phyloP scores from a whole-genome alignment of 202 grass and related monocot species.

The Saccharum hybrid region DNA sequence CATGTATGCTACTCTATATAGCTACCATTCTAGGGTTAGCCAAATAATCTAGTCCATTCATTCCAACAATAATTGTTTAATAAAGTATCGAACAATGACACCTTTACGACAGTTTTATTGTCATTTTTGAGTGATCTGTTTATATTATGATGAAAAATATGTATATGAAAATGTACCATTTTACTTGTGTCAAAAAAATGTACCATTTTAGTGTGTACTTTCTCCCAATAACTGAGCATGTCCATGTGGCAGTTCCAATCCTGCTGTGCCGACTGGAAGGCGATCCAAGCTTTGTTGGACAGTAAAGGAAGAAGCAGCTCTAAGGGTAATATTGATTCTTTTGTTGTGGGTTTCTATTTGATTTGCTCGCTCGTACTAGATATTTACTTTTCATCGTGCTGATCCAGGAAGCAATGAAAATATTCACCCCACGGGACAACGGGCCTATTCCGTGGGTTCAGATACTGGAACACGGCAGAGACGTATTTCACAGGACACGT shows the following conservation, averaged over 20 bases:
- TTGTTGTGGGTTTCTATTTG: background rate
- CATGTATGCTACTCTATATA: no score
- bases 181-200: background rate
- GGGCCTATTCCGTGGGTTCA: constrained; percentile 45
- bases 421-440: constrained; percentile 22
- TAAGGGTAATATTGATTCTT: constrained; percentile 50
- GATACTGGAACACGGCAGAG: constrained; percentile 49
- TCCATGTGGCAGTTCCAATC: constrained; percentile 47
- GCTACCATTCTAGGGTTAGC: no score
- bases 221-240: background rate
- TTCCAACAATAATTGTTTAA: constrained; percentile 9
- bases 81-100: background rate
- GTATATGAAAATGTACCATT: background rate
- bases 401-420: constrained; percentile 53
- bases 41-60: no score
- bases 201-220: background rate
- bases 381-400: background rate
- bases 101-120: background rate
- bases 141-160: background rate
- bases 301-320: constrained; percentile 47
- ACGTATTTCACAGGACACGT: constrained; percentile 51
- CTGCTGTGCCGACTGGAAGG: constrained; percentile 35
- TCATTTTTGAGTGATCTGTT: background rate
- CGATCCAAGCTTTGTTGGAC: constrained; percentile 58
- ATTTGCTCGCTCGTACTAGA: background rate